Evolutionary conservation across 2,329 filamentous ascomycete genomes (phyloP), one percentile per base, ranked within the genome.

Genomic region (Xylaria sp.): DNA sequence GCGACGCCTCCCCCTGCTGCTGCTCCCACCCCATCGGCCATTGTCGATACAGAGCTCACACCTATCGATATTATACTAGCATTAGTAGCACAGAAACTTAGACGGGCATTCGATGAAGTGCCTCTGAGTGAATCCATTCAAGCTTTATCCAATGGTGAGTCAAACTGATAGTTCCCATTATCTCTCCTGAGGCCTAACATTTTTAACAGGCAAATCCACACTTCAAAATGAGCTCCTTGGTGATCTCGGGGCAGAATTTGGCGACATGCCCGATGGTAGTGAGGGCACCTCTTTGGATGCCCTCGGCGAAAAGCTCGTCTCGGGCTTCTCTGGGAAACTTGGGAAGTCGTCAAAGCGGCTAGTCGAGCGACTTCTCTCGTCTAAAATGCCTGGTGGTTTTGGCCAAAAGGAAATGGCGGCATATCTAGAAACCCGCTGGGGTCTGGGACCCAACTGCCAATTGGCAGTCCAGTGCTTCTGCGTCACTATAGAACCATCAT

Each of bases 381-480:
- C 96, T 35, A 99, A 98, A 84, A 98, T 99, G 96, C 96, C 96
- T 58, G 96, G 95, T 84, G 96, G 96, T 71, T 98, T 99, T 88
- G 98, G 98, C 81, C 98, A 98, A 81, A 98, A 95, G 78, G 88
- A 93, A 18, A 93, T 97, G 58, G 89, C 95, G 77, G 98, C 98
- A 83, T 96, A 98, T 79, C 85, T 99, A 55, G 95, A 98, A 83
- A 93, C 92, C 18, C 89, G 93, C 81, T 99, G 95, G 94, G 96
- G 96, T 63, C 84, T 99, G 67, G 93, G 87, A 5, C 79, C 91
- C 27, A 95, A 96, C 23, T 88, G 95, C 77, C 96, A 99, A 80
- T 94, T 98, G 78, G 93, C 94, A 75, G 92, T 93, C 60, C 85
- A 98, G 69, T 85, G 98, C 68, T 84, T 98, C 69, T 94, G 92